These are phyloP conservation scores for Theileria orientalis DNA, from an alignment of 169 alveolate genomes.

Conservation along the genomic window DNA sequence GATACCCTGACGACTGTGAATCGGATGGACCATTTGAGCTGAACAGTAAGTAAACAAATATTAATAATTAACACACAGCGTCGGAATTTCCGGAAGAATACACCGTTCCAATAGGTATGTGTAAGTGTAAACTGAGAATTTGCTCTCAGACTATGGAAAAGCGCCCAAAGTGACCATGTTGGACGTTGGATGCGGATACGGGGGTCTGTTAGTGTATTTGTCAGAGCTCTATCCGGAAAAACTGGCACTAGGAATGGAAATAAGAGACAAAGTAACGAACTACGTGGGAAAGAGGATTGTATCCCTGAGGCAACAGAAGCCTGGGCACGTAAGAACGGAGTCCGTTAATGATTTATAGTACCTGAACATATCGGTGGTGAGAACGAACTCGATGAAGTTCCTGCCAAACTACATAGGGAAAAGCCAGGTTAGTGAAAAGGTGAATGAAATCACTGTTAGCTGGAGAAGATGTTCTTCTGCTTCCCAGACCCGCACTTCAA, in stretches of 20 bases:
- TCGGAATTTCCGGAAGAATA: slow-evolving; percentile 2
- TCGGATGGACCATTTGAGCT: background rate
- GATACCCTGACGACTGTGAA: slow-evolving; percentile 62
- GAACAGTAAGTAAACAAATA: slow-evolving; percentile 8
- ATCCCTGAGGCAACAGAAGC: slow-evolving; percentile 67
- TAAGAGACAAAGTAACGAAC: slow-evolving; percentile 86
- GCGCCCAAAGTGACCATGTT: slow-evolving; percentile 58
- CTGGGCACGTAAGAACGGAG: slow-evolving; percentile 13
- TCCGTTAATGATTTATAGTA: slow-evolving; percentile 36
- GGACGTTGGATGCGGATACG: slow-evolving; percentile 89
- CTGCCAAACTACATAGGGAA: slow-evolving; percentile 81
- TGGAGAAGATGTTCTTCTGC: slow-evolving; percentile 84
- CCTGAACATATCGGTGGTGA: slow-evolving; percentile 74
- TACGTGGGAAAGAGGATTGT: slow-evolving; percentile 83
- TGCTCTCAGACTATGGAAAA: background rate
- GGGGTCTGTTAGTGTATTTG: slow-evolving; percentile 82
- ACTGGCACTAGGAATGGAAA: slow-evolving; percentile 83
- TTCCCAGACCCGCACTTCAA: slow-evolving; percentile 91
- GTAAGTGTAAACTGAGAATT: slow-evolving; percentile 8
- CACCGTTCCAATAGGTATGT: slow-evolving; percentile 23
- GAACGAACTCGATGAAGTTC: slow-evolving; percentile 87
- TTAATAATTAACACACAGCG: slow-evolving; percentile 9
- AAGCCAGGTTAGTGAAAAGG: slow-evolving; percentile 57
- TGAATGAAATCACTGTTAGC: slow-evolving; percentile 19
- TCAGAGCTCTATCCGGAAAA: slow-evolving; percentile 72